Base-by-base conservation (phyloP, 345 rosid genomes). In the Angophora floribunda region DNA sequence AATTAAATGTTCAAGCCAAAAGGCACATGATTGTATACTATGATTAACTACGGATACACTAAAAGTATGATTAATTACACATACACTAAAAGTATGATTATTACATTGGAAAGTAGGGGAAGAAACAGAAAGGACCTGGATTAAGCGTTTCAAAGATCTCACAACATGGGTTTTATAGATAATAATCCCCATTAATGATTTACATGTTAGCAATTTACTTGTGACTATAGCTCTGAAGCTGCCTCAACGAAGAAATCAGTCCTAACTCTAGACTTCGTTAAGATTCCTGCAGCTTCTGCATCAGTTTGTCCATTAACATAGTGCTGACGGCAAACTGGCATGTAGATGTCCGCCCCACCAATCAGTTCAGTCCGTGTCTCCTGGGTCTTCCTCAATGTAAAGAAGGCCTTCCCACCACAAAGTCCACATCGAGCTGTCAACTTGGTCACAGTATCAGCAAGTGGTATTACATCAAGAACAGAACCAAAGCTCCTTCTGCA, bases 321-420 rank as follows among this genome's bases (percentile, higher is more conserved):
- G 89, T 96, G 99, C 78, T 93, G 95, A 14, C 98, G 97, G 91
- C 99, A 97, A 36, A 95, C 97, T 2, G 97, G 99, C 99, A 97
- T 95, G 91, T 98, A 97, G 26, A 96, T 90, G 85, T 95, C 97
- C 70, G 95, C 92, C 30, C 99, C 99, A 1, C 95, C 98, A 2
- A 97, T 94, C 26, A 98, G 92, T 85, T 98, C 97, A 12, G 96
- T 95, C 88, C 90, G 79, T 1, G 93, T 96, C 85, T 94, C 97
- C 53, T 86, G 89, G 24, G 92, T 95, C 91, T 94, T 97, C 90
- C 99, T 94, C 80, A 95, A 67, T 21, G 99, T 95, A 86, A 98
- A 98, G 91, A 94, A 95, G 7, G 96, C 99, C 88, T 91, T 91
- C 85, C 94, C 94, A 85, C 99, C 96, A 50, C 99, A 98, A 84